Evolutionary conservation across 2,329 filamentous ascomycete genomes (phyloP).

Genomic region (Xylaria sp.): DNA sequence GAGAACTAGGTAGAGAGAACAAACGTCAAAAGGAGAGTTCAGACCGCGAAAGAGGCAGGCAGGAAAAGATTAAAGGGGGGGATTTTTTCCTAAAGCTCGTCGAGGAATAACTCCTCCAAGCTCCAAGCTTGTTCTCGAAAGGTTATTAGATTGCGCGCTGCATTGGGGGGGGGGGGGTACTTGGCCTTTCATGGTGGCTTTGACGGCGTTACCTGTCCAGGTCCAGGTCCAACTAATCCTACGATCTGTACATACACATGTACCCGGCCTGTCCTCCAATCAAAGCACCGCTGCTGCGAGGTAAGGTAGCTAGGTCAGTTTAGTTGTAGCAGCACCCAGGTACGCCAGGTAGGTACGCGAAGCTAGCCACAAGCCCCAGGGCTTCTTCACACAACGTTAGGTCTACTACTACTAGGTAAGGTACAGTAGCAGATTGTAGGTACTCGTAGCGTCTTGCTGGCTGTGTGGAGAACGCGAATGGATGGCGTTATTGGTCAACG

Average conservation of each 20-base stretch:
- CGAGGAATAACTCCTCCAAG: not conserved
- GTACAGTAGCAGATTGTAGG: slow-evolving; percentile 8
- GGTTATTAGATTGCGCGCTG: not conserved
- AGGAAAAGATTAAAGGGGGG: not conserved
- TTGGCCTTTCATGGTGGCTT: not conserved
- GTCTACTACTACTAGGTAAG: slow-evolving; percentile 21
- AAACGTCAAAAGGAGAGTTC: not conserved
- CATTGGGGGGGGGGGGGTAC: too few species aligned
- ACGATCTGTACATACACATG: too few species aligned
- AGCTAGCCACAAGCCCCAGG: too few species aligned
- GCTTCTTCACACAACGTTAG: too few species aligned
- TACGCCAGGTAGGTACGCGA: not conserved
- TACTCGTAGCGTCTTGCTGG: slow-evolving; percentile 4
- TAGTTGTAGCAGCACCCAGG: too few species aligned
- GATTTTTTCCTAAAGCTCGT: not conserved
- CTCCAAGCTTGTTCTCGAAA: not conserved
- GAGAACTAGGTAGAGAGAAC: not conserved
- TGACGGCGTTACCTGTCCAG: not conserved
- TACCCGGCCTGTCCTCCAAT: too few species aligned
- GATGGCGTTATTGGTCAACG: slow-evolving; percentile 17
- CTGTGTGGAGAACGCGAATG: slow-evolving; percentile 23
- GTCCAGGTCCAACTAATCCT: too few species aligned
- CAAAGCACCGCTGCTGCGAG: too few species aligned
- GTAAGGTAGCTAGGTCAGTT: too few species aligned
- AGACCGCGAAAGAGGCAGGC: not conserved